These are phyloP conservation scores for Boechera stricta DNA, from an alignment of 345 rosid genomes.

Conservation along the genomic window DNA sequence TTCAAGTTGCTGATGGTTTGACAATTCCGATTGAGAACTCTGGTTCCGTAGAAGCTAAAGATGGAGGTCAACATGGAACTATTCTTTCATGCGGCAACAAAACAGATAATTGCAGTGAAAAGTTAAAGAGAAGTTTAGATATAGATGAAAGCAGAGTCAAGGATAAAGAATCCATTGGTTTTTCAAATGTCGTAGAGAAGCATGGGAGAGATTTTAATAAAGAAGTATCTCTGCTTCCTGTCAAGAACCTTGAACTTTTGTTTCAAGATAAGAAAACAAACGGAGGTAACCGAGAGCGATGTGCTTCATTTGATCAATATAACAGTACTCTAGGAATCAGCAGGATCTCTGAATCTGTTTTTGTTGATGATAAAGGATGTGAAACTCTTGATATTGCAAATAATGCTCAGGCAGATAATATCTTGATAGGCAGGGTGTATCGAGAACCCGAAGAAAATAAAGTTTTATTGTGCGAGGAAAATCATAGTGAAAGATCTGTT, in stretches of 20 bases:
- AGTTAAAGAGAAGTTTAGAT: constrained; percentile 46
- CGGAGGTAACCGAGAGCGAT: constrained; percentile 38
- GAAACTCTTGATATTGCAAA: constrained; percentile 36
- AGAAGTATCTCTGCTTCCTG: constrained; percentile 71
- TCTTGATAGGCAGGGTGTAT: constrained; percentile 44
- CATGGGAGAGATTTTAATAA: constrained; percentile 47
- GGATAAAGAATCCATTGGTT: constrained; percentile 44
- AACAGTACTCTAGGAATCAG: constrained; percentile 32
- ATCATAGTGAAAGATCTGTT: constrained; percentile 41
- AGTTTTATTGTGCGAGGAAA: constrained; percentile 45
- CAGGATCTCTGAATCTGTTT: constrained; percentile 50
- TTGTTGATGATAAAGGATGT: constrained; percentile 37
- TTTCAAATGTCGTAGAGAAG: constrained; percentile 51
- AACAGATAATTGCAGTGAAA: constrained; percentile 46
- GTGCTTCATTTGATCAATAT: constrained; percentile 40
- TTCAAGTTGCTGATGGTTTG: constrained; percentile 89
- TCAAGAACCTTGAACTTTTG: constrained; percentile 79
- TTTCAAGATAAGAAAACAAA: constrained; percentile 65
- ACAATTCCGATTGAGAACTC: constrained; percentile 49
- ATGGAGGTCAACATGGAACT: constrained; percentile 34
- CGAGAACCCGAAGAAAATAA: constrained; percentile 40
- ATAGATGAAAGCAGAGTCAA: constrained; percentile 54
- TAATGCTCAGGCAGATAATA: constrained; percentile 43
- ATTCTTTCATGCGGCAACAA: constrained; percentile 40
- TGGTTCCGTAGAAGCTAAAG: constrained; percentile 42